These are phyloP conservation scores for Apiospora malaysiana DNA, from an alignment of 2,329 filamentous ascomycete genomes.

Conservation along the genomic window DNA sequence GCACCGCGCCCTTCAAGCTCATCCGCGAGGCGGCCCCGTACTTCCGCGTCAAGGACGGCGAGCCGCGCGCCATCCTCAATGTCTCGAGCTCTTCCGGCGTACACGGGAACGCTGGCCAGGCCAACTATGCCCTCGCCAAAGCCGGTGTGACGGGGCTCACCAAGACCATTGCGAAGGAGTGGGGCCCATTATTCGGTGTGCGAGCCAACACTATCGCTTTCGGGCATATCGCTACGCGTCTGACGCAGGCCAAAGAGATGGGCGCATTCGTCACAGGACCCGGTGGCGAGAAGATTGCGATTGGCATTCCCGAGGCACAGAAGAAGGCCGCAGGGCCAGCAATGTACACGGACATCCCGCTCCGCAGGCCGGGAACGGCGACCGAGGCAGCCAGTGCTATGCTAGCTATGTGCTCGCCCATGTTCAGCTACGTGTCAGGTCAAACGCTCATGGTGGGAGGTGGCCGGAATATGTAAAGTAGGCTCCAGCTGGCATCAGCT, in stretches of 20 bases:
- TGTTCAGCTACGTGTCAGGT: constrained; percentile 84
- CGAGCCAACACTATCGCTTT: constrained; percentile 85
- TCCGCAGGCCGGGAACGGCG: constrained; percentile 77
- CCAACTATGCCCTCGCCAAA: constrained; percentile 87
- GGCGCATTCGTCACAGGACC: constrained; percentile 80
- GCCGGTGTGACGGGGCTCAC: constrained; percentile 82
- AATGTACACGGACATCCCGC: constrained; percentile 73
- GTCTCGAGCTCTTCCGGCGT: constrained; percentile 83
- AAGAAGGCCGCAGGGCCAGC: constrained; percentile 47
- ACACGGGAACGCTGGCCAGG: constrained; percentile 88
- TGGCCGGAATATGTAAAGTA: constrained; percentile 68
- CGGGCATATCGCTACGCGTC: constrained; percentile 77
- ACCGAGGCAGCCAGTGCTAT: constrained; percentile 82
- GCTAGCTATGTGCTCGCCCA: constrained; percentile 78
- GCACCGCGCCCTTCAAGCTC: constrained; percentile 84
- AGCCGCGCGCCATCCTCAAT: constrained; percentile 80
- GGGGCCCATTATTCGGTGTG: constrained; percentile 84
- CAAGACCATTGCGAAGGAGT: constrained; percentile 91
- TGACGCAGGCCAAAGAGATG: constrained; percentile 85
- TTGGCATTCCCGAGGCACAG: constrained; percentile 75
- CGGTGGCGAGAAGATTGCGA: constrained; percentile 74
- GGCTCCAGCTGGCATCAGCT: background rate
- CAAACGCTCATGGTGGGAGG: constrained; percentile 89
- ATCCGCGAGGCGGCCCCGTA: constrained; percentile 81
- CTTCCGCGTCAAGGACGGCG: constrained; percentile 85